Conservation (phyloP, 768 basidiomycete species). For the Symmetrospora coprosmae region DNA sequence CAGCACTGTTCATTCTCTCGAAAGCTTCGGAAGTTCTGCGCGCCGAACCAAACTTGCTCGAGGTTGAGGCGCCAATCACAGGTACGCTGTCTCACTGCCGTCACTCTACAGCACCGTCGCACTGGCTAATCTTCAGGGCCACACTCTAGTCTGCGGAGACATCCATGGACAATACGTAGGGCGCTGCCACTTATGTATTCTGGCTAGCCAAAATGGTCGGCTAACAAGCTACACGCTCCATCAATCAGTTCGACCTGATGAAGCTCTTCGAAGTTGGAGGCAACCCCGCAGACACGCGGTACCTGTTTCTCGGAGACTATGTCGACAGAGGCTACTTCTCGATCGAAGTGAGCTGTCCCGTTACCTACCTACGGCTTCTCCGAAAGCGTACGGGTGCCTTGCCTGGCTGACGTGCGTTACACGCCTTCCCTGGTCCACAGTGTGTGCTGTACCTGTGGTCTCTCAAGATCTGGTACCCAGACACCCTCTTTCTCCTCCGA, state of each 20-base stretch:
- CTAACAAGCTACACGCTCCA: background rate
- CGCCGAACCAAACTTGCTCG: slow-evolving; percentile 73
- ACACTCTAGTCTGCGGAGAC: slow-evolving; percentile 69
- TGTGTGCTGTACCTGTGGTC: slow-evolving; percentile 96
- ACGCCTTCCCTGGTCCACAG: slow-evolving; percentile 40
- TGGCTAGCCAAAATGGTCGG: background rate
- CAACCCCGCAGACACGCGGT: slow-evolving; percentile 82
- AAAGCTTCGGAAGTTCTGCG: slow-evolving; percentile 70
- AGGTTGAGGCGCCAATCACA: slow-evolving; percentile 94
- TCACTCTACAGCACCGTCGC: background rate
- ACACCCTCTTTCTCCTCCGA: slow-evolving; percentile 85
- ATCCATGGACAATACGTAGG: slow-evolving; percentile 96
- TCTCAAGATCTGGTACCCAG: slow-evolving; percentile 98
- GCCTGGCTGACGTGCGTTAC: background rate
- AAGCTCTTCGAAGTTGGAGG: slow-evolving; percentile 89
- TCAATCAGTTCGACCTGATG: slow-evolving; percentile 70
- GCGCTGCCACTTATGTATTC: no score
- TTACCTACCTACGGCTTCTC: background rate
- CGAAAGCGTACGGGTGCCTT: background rate
- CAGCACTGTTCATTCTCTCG: slow-evolving; percentile 76
- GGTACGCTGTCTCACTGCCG: slow-evolving; percentile 44
- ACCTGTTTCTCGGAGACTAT: slow-evolving; percentile 84
- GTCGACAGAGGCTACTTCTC: slow-evolving; percentile 89
- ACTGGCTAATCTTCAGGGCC: background rate
- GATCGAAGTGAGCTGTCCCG: slow-evolving; percentile 52